phyloP scores from a whole-genome alignment of 192 early-diverging fungal species.

The Dimargaris cristalligena region DNA sequence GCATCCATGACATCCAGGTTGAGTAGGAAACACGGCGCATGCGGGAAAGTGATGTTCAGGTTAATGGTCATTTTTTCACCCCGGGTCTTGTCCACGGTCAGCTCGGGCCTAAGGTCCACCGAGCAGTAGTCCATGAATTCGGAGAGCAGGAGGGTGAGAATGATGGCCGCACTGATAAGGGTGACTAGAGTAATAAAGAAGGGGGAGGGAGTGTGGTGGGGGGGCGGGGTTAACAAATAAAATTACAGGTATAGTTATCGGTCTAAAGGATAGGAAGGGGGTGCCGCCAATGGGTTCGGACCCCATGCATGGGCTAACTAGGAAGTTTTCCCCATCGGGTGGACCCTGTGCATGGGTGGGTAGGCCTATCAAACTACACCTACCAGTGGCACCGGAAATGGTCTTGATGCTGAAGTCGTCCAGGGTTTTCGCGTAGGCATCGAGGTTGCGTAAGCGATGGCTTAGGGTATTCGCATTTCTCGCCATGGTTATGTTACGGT shows the following conservation, averaged over 20 bases:
- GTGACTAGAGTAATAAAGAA: too few species aligned
- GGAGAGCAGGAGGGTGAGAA: slow-evolving; percentile 54
- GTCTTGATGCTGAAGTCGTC: slow-evolving; percentile 88
- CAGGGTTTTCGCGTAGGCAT: slow-evolving; percentile 91
- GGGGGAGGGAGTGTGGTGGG: background rate
- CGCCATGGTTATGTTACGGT: too few species aligned
- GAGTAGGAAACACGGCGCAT: slow-evolving; percentile 81
- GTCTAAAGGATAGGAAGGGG: background rate
- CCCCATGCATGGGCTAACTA: background rate
- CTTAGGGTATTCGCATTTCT: slow-evolving; percentile 18
- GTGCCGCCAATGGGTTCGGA: background rate
- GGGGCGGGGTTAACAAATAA: background rate
- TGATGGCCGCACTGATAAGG: slow-evolving; percentile 50
- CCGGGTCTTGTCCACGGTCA: slow-evolving; percentile 68
- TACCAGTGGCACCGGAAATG: slow-evolving; percentile 55
- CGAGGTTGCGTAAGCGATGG: slow-evolving; percentile 40
- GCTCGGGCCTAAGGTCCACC: slow-evolving; percentile 44
- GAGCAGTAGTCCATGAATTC: slow-evolving; percentile 70
- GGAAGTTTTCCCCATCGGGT: background rate
- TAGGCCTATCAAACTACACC: background rate
- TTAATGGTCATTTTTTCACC: slow-evolving; percentile 82
- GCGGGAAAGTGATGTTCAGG: slow-evolving; percentile 80
- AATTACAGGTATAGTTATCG: background rate
- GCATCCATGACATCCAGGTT: slow-evolving; percentile 93
- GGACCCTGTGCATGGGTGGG: background rate